These are phyloP conservation scores for Nissolia schottii DNA, from an alignment of 306 rosid species.

Conservation along the genomic window DNA sequence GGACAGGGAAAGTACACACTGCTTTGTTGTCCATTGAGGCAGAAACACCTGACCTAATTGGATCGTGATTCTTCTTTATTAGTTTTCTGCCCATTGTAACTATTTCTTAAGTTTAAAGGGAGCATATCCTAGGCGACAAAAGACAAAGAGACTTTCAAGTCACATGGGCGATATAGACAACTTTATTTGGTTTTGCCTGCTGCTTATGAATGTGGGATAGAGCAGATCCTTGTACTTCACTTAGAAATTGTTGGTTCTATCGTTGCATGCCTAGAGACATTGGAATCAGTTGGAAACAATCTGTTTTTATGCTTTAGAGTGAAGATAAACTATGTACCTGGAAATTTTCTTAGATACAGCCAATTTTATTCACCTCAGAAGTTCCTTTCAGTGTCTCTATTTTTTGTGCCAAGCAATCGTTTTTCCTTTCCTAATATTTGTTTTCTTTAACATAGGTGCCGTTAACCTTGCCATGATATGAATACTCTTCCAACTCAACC, in stretches of 20 bases:
- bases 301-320: slow-evolving; percentile 44
- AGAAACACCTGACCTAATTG: slow-evolving; percentile 95
- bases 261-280: slow-evolving; percentile 51
- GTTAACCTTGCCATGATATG: neutral
- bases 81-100: slow-evolving; percentile 51
- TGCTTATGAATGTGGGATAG: slow-evolving; percentile 49
- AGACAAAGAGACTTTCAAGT: slow-evolving; percentile 32
- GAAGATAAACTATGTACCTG: slow-evolving; percentile 42
- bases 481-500: too few relatives aligned
- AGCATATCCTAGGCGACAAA: slow-evolving; percentile 33
- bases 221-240: slow-evolving; percentile 49
- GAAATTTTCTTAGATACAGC: slow-evolving; percentile 40
- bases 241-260: slow-evolving; percentile 52
- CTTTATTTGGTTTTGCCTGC: slow-evolving; percentile 41
- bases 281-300: slow-evolving; percentile 39
- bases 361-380: slow-evolving; percentile 28
- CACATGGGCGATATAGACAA: slow-evolving; percentile 39
- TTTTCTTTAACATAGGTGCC: neutral
- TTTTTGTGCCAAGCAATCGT: neutral
- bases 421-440: neutral
- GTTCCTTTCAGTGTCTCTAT: slow-evolving; percentile 20
- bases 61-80: slow-evolving; percentile 46
- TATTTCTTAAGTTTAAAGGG: slow-evolving; percentile 32
- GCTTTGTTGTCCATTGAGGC: slow-evolving; percentile 93
- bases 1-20: slow-evolving; percentile 82